Conservation (phyloP, 148 eudicot genomes). For the Silene latifolia region DNA sequence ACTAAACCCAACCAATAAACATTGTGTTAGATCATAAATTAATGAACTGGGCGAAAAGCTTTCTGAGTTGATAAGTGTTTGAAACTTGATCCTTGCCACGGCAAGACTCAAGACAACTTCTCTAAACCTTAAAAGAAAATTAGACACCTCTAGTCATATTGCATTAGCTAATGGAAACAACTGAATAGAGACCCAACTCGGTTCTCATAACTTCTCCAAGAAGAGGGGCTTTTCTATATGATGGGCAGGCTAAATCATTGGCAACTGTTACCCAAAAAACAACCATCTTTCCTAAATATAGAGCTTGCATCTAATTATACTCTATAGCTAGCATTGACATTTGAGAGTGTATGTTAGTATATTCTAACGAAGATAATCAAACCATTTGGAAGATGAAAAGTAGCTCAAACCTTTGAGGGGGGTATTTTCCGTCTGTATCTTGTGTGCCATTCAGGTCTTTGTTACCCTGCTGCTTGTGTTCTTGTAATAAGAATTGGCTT, state of each 20-base stretch:
- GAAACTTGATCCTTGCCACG: too few relatives aligned
- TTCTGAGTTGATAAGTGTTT: too few relatives aligned
- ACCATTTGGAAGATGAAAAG: not conserved
- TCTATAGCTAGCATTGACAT: not conserved
- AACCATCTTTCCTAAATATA: not conserved
- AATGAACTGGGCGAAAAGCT: too few relatives aligned
- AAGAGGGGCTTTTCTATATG: constrained; percentile 1
- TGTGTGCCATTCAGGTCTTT: constrained; percentile 33
- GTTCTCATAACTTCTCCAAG: not conserved
- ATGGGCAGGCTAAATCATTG: not conserved
- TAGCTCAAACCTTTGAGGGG: constrained; percentile 44
- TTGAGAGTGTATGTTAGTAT: not conserved
- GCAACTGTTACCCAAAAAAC: not conserved
- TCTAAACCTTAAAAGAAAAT: too few relatives aligned
- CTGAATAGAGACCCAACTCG: too few relatives aligned
- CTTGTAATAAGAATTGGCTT: constrained; percentile 44
- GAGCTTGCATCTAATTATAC: not conserved
- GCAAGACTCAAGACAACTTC: too few relatives aligned
- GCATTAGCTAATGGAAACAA: too few relatives aligned
- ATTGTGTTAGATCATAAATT: too few relatives aligned
- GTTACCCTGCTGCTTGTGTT: constrained; percentile 37
- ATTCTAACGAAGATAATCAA: not conserved
- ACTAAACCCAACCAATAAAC: too few relatives aligned
- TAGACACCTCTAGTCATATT: too few relatives aligned
- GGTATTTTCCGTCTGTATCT: constrained; percentile 39